Evolutionary conservation across 768 basidiomycete genomes (phyloP), one percentile per base, ranked within the genome.

Genomic region (Macrolepiota albuminosa): DNA sequence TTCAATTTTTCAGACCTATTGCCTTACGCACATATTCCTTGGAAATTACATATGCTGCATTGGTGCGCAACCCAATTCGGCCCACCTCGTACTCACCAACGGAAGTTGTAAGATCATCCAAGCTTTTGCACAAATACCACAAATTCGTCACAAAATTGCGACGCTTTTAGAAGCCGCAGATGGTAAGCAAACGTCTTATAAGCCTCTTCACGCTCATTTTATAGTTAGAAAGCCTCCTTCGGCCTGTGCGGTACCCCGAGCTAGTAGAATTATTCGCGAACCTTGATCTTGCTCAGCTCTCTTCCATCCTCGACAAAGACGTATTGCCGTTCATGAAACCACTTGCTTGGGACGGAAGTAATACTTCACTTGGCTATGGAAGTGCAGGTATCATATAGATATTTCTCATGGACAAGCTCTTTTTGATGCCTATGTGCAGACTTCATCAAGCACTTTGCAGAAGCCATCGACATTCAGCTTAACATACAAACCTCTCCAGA

Each of bases 181-280:
- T 50, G 59, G 59, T 60, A 47, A 39, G 37, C 18, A 31, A 31
- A 18, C 11, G 29, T 5, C 6, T 4, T 36, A 13, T 54, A 8
- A 26, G 21, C 5, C 3, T 36, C 6, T 47, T 45, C 18, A 24
- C 21, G 45, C 55, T 56, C 34, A 56, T 47, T 36, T 13, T 21
- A 56, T 29, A 21, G 2, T 26, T 21, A 56, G 55, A 47, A 47
- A 56, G n/a, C 16, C 45, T 18, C 45, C 33, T 14, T 24, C 31
- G 34, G 24, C 49, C 54, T 24, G 33, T 18, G 13, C 50, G 54
- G 49, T 56, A 33, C n/a, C 24, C 81, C 79, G 76, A 78, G 31
- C 70, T 89, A 46, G 75, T 87, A 48, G 88, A 89, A 68, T 76
- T 87, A 47, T 89, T 86, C 67, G 81, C 83, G 2, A 82, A 88